These are phyloP conservation scores for Leishmania aethiopica DNA, from an alignment of 208 protist species.

Conservation along the genomic window DNA sequence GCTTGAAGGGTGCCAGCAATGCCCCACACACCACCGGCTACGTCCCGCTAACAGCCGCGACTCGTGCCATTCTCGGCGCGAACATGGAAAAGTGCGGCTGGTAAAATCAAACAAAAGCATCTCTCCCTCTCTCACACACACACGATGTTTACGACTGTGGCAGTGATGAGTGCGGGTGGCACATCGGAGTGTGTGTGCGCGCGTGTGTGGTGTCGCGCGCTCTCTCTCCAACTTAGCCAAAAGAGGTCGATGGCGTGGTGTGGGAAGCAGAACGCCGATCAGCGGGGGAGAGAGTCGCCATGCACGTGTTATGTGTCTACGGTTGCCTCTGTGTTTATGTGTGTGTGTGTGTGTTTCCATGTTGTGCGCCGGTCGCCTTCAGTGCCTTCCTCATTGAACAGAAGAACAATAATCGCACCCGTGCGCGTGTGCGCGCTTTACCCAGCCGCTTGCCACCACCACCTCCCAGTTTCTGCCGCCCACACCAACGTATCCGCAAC, in stretches of 20 bases:
- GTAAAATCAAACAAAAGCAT: conserved; percentile 9
- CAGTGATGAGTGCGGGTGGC: not conserved
- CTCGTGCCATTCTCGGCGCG: conserved; percentile 29
- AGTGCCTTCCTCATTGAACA: not conserved
- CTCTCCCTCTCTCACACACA: not conserved
- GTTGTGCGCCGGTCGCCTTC: too few relatives aligned
- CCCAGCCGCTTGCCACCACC: not conserved
- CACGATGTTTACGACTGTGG: not conserved
- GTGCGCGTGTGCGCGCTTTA: not conserved
- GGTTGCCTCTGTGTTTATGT: too few relatives aligned
- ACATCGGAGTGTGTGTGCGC: too few relatives aligned
- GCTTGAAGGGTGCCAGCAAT: not conserved
- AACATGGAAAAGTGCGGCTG: conserved; percentile 47
- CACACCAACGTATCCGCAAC: not conserved
- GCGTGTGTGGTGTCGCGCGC: too few relatives aligned
- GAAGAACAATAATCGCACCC: not conserved
- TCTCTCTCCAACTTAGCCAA: too few relatives aligned
- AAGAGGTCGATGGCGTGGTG: too few relatives aligned
- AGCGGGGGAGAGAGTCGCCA: not conserved
- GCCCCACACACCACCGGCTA: conserved; percentile 20
- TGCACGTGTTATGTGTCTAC: not conserved
- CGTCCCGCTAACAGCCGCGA: conserved; percentile 40
- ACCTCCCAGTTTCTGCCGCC: not conserved
- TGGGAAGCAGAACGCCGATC: not conserved
- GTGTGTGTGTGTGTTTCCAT: too few relatives aligned